Conservation (phyloP, 2,329 filamentous ascomycete genomes). For the Myriosclerotinia curreyana region DNA sequence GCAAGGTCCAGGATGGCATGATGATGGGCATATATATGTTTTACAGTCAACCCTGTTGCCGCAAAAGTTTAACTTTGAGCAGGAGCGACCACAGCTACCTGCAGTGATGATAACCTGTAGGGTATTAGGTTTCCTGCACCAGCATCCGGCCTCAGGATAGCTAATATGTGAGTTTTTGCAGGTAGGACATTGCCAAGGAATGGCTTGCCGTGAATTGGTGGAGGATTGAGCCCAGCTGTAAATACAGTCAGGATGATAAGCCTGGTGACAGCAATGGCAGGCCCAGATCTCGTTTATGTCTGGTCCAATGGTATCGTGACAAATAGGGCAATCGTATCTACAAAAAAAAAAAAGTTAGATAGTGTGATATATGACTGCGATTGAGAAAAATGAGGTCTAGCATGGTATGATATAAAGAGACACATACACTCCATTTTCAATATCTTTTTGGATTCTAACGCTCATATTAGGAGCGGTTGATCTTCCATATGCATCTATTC, state of each 20-base stretch:
- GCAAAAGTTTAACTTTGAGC: neutral
- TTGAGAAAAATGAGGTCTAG: neutral
- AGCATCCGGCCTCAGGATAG: neutral
- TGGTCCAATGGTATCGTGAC: neutral
- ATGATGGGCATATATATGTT: neutral
- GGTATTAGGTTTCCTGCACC: neutral
- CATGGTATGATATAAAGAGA: neutral
- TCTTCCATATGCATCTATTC: neutral
- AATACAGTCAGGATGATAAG: neutral
- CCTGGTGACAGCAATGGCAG: neutral
- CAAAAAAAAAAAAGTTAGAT: no score
- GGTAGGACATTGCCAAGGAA: neutral
- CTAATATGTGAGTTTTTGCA: neutral
- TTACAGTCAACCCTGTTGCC: neutral
- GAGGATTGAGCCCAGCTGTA: neutral
- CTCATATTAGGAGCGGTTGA: neutral
- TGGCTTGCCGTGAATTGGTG: no score
- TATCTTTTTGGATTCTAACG: slow-evolving; percentile 1
- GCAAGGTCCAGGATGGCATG: slow-evolving; percentile 17
- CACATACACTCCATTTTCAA: slow-evolving; percentile 8
- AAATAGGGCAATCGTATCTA: slow-evolving; percentile 10
- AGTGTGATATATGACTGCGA: neutral
- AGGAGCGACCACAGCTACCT: slow-evolving; percentile 1
- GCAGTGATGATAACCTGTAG: neutral
- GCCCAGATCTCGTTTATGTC: neutral